Evolutionary conservation across 2,329 filamentous ascomycete genomes (phyloP).

Genomic region (Arthrobotrys megalospora): DNA sequence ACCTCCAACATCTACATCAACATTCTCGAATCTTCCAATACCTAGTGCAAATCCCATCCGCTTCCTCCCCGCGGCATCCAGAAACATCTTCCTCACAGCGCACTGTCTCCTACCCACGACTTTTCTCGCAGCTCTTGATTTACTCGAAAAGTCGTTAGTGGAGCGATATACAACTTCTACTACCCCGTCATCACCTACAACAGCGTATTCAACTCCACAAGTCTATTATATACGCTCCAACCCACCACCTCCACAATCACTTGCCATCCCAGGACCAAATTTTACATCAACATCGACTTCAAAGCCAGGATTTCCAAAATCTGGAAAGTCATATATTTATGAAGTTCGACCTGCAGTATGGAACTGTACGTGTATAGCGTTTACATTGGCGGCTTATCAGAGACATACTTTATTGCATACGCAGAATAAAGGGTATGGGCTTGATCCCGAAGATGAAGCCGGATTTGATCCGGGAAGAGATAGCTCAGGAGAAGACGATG

Average conservation of each 20-base stretch:
- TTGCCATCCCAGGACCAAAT: conserved; percentile 63
- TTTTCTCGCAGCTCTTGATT: conserved; percentile 86
- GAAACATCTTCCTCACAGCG: conserved; percentile 67
- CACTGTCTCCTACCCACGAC: conserved; percentile 77
- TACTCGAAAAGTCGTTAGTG: conserved; percentile 84
- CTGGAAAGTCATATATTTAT: conserved; percentile 70
- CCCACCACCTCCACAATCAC: conserved; percentile 65
- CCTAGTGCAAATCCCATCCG: conserved; percentile 40
- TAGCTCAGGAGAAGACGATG: conserved; percentile 35
- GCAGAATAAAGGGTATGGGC: conserved; percentile 48
- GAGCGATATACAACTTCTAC: conserved; percentile 68
- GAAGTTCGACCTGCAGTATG: conserved; percentile 81
- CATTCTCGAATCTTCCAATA: background rate
- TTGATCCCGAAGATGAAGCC: conserved; percentile 64
- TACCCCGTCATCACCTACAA: conserved; percentile 44
- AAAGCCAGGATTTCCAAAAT: conserved; percentile 63
- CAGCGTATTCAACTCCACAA: conserved; percentile 48
- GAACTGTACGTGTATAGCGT: conserved; percentile 92
- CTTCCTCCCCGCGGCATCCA: conserved; percentile 65
- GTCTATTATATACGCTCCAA: conserved; percentile 78
- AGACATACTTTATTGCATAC: conserved; percentile 37
- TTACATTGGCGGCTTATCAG: conserved; percentile 80
- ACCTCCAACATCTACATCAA: conserved; percentile 21
- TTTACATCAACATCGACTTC: conserved; percentile 62
- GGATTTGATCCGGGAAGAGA: conserved; percentile 20